Percentiles rank a stretch among this genome's conserved stretches.
phyloP scores from a whole-genome alignment of 106 monocot species.

The Dendrobium officinale region DNA sequence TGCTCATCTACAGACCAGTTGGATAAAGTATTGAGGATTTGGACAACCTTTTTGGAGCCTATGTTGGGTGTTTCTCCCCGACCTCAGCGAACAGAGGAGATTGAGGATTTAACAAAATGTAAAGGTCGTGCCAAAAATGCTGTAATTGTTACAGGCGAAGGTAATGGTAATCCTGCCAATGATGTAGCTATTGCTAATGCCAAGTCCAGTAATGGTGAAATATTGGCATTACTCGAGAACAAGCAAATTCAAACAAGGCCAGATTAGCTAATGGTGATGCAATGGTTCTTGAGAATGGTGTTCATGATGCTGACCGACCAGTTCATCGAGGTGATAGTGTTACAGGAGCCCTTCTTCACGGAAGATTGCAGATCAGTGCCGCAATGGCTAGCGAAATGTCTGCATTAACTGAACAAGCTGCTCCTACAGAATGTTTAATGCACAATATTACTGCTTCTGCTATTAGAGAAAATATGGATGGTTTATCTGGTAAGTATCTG shows the following conservation, averaged over 20 bases:
- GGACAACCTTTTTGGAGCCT: constrained; percentile 86
- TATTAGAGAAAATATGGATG: constrained; percentile 26
- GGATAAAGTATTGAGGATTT: constrained; percentile 62
- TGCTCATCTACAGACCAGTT: constrained; percentile 64
- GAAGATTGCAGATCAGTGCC: constrained; percentile 30
- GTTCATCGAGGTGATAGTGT: constrained; percentile 27
- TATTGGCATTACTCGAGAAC: constrained; percentile 37
- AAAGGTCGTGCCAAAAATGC: constrained; percentile 34
- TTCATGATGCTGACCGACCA: constrained; percentile 40
- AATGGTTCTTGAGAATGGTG: constrained; percentile 40
- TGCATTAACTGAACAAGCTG: constrained; percentile 27
- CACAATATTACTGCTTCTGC: constrained; percentile 23
- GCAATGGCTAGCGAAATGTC: constrained; percentile 42
- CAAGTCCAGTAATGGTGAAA: constrained; percentile 47
- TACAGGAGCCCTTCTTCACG: constrained; percentile 28
- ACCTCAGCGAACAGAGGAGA: constrained; percentile 50
- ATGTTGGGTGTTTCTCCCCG: constrained; percentile 53
- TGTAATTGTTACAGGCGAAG: constrained; percentile 25
- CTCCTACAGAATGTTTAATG: constrained; percentile 23
- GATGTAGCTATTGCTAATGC: constrained; percentile 23
- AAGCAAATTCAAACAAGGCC: constrained; percentile 28
- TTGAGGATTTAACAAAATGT: constrained; percentile 53
- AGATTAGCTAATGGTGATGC: constrained; percentile 50
- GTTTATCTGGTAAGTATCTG: constrained; percentile 20
- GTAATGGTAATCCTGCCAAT: constrained; percentile 25